A percentile compares a stretch with the other conserved stretches of the same genome.
Evolutionary conservation across 371 early-diverging fungal genomes (phyloP).

Genomic region (Cokeromyces recurvatus): DNA sequence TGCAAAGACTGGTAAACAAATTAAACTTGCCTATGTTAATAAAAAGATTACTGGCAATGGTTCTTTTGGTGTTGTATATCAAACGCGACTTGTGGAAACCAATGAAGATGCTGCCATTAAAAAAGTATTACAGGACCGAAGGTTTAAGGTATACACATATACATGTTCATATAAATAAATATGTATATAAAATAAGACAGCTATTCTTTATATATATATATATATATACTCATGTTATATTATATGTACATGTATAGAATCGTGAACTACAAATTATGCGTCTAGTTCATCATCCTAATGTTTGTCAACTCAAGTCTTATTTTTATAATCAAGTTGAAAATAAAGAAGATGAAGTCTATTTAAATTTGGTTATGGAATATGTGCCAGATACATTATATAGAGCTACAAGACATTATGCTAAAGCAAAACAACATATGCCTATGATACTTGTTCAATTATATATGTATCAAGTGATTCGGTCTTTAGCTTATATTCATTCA

Average conservation of each 20-base stretch:
- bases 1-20: slow-evolving; percentile 78
- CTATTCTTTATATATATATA: too few species aligned
- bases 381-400: slow-evolving; percentile 88
- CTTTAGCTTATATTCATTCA: slow-evolving; percentile 95
- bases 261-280: slow-evolving; percentile 90
- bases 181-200: too few species aligned
- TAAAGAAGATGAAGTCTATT: slow-evolving; percentile 76
- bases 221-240: too few species aligned
- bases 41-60: slow-evolving; percentile 94
- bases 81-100: slow-evolving; percentile 80
- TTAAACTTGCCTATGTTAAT: slow-evolving; percentile 84
- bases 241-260: too few species aligned
- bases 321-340: slow-evolving; percentile 73
- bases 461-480: slow-evolving; percentile 95
- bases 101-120: slow-evolving; percentile 90
- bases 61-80: slow-evolving; percentile 96
- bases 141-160: slow-evolving; percentile 88
- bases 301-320: slow-evolving; percentile 70
- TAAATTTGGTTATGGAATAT: slow-evolving; percentile 82
- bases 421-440: slow-evolving; percentile 90
- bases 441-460: slow-evolving; percentile 87
- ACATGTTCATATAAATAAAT: too few species aligned
- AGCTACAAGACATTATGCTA: slow-evolving; percentile 73
- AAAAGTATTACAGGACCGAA: slow-evolving; percentile 93
- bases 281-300: slow-evolving; percentile 74